A percentile compares a stretch with the other conserved stretches of the same genome.
phyloP scores from a whole-genome alignment of 2,329 filamentous ascomycete genomes.

The Claviceps monticola region DNA sequence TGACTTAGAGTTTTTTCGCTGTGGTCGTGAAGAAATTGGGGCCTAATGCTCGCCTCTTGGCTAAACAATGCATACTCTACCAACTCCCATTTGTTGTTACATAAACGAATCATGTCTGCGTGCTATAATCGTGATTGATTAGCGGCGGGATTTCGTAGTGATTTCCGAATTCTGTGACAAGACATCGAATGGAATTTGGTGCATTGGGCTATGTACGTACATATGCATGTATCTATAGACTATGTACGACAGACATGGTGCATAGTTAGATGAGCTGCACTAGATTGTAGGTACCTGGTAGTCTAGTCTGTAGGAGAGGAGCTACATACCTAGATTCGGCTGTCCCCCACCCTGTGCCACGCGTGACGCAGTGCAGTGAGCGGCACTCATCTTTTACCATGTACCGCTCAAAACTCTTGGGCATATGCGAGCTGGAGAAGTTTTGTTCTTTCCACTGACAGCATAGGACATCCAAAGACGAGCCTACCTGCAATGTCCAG shows the following conservation, averaged over 20 bases:
- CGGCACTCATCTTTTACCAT: not conserved
- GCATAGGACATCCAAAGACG: not conserved
- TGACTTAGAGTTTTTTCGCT: not conserved
- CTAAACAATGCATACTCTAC: not conserved
- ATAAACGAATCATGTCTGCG: not conserved
- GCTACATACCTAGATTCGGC: too few relatives aligned
- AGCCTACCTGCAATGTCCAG: conserved; percentile 28
- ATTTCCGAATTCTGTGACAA: not conserved
- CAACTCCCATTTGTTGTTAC: not conserved
- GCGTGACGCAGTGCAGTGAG: too few relatives aligned
- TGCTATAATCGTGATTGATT: not conserved
- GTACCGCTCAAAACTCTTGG: not conserved
- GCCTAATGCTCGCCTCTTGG: not conserved
- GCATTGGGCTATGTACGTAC: too few relatives aligned
- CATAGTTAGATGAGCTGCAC: too few relatives aligned
- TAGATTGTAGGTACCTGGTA: too few relatives aligned
- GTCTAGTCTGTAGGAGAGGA: too few relatives aligned
- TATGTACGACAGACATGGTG: not conserved
- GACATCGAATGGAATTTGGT: not conserved
- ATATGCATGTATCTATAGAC: too few relatives aligned
- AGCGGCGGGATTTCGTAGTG: not conserved
- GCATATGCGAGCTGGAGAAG: not conserved
- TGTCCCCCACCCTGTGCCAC: too few relatives aligned
- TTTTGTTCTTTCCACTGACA: not conserved
- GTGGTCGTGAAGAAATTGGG: not conserved